A percentile compares a stretch with the other conserved stretches of the same genome.
These are phyloP conservation scores for Citrullus mucosospermus DNA, from an alignment of 306 rosid species.

Conservation along the genomic window DNA sequence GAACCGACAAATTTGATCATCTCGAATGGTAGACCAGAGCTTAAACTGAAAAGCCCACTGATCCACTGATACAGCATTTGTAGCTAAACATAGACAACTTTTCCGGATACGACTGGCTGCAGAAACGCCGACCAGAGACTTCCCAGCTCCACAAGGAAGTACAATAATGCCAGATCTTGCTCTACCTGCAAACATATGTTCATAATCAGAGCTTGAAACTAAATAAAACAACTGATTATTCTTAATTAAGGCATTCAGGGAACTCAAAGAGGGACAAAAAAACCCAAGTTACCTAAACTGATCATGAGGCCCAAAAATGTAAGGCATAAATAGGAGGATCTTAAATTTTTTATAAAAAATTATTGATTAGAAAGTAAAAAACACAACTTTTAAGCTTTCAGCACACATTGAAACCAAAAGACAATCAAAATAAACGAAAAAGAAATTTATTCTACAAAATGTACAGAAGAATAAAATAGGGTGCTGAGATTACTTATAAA, in stretches of 20 bases:
- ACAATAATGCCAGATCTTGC: conserved; percentile 99
- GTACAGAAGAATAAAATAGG: background rate
- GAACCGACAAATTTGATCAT: conserved; percentile 91
- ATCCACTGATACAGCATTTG: conserved; percentile 96
- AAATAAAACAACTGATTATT: background rate
- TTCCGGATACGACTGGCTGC: conserved; percentile 86
- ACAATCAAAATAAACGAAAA: background rate
- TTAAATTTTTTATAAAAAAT: background rate
- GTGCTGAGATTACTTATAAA: background rate
- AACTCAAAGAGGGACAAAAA: background rate
- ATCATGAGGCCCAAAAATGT: background rate
- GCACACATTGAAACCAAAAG: background rate
- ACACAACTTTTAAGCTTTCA: background rate
- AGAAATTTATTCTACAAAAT: background rate
- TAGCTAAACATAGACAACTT: conserved; percentile 96
- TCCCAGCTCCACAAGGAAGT: conserved; percentile 95
- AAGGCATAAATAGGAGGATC: background rate
- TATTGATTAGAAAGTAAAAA: background rate
- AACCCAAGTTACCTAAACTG: background rate
- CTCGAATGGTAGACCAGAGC: conserved; percentile 92
- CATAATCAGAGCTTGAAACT: conserved; percentile 1
- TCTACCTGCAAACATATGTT: conserved; percentile 42
- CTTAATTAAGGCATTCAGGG: background rate
- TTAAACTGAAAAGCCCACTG: conserved; percentile 99
- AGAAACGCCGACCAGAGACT: conserved; percentile 96